phyloP scores from a whole-genome alignment of 2,329 filamentous ascomycete genomes.

The Sporothrix luriei region DNA sequence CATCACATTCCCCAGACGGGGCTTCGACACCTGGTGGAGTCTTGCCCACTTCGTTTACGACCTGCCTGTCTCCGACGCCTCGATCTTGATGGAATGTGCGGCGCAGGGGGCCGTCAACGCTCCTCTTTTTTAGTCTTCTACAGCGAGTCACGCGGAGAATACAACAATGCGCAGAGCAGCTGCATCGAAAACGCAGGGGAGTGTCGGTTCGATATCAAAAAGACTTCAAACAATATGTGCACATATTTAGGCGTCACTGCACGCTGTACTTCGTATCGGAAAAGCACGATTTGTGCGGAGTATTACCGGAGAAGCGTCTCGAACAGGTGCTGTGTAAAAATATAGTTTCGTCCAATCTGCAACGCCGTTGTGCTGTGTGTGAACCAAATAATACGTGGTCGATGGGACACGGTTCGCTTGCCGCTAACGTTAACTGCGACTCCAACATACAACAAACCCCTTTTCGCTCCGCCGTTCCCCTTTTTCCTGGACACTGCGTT shows the following conservation, averaged over 20 bases:
- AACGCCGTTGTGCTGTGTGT: not conserved
- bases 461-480: not conserved
- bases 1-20: slow-evolving; percentile 8
- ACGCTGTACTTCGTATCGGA: not conserved
- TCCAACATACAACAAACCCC: not conserved
- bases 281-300: not conserved
- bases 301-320: not conserved
- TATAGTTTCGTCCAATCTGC: not conserved
- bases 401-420: not conserved
- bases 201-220: not conserved
- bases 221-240: not conserved
- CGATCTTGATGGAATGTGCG: slow-evolving; percentile 9
- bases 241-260: not conserved
- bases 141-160: slow-evolving; percentile 4
- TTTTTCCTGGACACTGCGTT: slow-evolving; percentile 1
- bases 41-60: not conserved
- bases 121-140: not conserved
- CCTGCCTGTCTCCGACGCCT: not conserved
- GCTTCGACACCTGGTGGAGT: not conserved
- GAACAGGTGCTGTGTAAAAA: not conserved
- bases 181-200: not conserved
- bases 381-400: not conserved
- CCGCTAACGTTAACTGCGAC: not conserved
- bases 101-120: slow-evolving; percentile 18
- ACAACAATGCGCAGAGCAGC: slow-evolving; percentile 5